Evolutionary conservation across 441 rosid genomes (phyloP).

Genomic region (Adansonia grandidieri): DNA sequence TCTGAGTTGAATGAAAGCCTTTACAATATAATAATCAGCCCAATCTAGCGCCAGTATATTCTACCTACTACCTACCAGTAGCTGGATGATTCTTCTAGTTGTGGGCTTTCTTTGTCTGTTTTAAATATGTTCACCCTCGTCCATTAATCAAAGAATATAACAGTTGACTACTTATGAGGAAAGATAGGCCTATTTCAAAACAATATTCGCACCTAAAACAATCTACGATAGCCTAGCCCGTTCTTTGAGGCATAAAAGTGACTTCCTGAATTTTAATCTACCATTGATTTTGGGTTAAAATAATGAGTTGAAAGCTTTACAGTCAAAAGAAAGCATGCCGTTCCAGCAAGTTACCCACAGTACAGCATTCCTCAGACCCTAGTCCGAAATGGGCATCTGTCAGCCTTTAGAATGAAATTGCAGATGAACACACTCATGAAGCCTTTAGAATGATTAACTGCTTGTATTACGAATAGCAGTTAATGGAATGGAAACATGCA

Average conservation of each 20-base stretch:
- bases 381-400: neutral
- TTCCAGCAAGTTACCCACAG: neutral
- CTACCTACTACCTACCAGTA: neutral
- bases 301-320: neutral
- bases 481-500: neutral
- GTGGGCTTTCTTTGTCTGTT: neutral
- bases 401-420: no score
- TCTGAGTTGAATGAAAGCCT: neutral
- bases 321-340: neutral
- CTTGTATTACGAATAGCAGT: neutral
- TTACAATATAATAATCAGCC: neutral
- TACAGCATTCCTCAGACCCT: neutral
- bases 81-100: neutral
- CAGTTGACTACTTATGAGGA: neutral
- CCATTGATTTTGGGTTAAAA: neutral
- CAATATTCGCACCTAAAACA: neutral
- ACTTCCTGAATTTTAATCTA: neutral
- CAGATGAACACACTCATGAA: neutral
- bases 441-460: neutral
- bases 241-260: neutral
- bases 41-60: neutral
- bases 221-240: neutral
- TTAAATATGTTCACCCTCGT: neutral
- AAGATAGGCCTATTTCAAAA: neutral
- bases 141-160: slow-evolving; percentile 4